These are phyloP conservation scores for Lachnellula hyalina DNA, from an alignment of 2,329 filamentous ascomycete genomes.

Conservation along the genomic window DNA sequence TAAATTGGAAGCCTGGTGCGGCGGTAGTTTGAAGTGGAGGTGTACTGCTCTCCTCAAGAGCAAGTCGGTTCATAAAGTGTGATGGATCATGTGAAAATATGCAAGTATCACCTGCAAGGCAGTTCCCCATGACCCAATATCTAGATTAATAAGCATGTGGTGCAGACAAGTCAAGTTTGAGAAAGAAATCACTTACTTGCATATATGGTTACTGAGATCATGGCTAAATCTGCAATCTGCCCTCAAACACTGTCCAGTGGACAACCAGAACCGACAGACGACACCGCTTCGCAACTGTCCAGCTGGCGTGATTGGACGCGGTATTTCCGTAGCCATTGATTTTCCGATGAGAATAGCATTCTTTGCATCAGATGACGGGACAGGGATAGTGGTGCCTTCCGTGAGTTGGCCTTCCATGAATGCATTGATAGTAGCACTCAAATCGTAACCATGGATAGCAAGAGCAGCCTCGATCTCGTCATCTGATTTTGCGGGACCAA, in stretches of 20 bases:
- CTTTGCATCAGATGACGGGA: slow-evolving; percentile 50
- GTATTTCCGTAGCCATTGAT: slow-evolving; percentile 70
- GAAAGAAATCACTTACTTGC: slow-evolving; percentile 66
- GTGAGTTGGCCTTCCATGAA: slow-evolving; percentile 71
- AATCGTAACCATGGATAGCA: slow-evolving; percentile 83
- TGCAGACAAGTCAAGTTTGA: slow-evolving; percentile 1
- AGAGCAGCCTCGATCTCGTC: slow-evolving; percentile 93
- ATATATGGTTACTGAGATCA: slow-evolving; percentile 90
- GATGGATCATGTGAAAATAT: slow-evolving; percentile 96
- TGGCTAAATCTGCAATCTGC: slow-evolving; percentile 97
- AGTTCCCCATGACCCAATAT: slow-evolving; percentile 96
- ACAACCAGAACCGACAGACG: slow-evolving; percentile 95
- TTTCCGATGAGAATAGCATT: slow-evolving; percentile 78
- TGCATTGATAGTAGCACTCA: slow-evolving; percentile 84
- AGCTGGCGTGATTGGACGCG: slow-evolving; percentile 69
- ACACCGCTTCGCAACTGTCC: slow-evolving; percentile 76
- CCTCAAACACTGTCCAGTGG: slow-evolving; percentile 88
- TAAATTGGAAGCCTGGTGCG: slow-evolving; percentile 65
- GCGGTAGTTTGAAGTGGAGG: slow-evolving; percentile 53
- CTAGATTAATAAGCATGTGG: slow-evolving; percentile 38
- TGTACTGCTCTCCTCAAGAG: slow-evolving; percentile 62
- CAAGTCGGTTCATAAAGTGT: slow-evolving; percentile 75
- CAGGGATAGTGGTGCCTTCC: slow-evolving; percentile 41
- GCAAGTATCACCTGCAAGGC: slow-evolving; percentile 86
- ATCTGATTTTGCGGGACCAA: slow-evolving; percentile 82